phyloP scores from a whole-genome alignment of 2,329 filamentous ascomycete species.

The Fusarium sororula region DNA sequence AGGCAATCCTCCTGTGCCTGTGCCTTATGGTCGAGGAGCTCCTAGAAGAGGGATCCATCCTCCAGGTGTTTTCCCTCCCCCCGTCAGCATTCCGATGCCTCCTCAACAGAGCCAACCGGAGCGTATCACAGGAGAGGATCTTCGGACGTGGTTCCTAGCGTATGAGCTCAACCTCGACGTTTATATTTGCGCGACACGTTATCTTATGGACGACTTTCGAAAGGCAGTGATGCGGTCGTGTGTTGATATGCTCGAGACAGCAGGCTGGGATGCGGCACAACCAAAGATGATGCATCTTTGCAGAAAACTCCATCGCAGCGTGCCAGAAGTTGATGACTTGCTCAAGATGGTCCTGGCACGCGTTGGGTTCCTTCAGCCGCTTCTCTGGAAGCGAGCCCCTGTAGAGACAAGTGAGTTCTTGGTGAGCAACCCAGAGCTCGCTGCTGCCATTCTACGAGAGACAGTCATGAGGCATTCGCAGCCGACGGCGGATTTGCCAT shows the following conservation, averaged over 20 bases:
- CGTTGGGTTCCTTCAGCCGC: constrained; percentile 58
- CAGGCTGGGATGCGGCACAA: constrained; percentile 53
- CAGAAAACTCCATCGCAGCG: constrained; percentile 52
- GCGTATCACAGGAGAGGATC: constrained; percentile 55
- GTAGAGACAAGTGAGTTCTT: constrained; percentile 55
- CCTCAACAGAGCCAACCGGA: background rate
- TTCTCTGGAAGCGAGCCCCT: constrained; percentile 53
- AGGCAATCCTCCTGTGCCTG: background rate
- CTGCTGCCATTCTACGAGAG: constrained; percentile 58
- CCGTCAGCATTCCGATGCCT: background rate
- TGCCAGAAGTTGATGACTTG: constrained; percentile 54
- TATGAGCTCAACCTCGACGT: constrained; percentile 59
- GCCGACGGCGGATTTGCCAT: constrained; percentile 50
- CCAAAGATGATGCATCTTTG: constrained; percentile 56
- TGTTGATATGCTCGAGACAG: constrained; percentile 58
- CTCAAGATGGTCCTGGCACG: constrained; percentile 60
- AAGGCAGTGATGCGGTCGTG: constrained; percentile 51
- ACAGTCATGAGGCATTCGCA: constrained; percentile 54
- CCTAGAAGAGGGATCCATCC: constrained; percentile 7
- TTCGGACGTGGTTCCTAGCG: constrained; percentile 57
- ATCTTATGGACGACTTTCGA: constrained; percentile 58
- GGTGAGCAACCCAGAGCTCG: constrained; percentile 55
- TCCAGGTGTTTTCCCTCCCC: constrained; percentile 2
- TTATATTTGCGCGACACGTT: constrained; percentile 60
- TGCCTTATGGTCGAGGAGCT: constrained; percentile 4